phyloP scores from a whole-genome alignment of 2,329 filamentous ascomycete genomes.

The Ciborinia camelliae region DNA sequence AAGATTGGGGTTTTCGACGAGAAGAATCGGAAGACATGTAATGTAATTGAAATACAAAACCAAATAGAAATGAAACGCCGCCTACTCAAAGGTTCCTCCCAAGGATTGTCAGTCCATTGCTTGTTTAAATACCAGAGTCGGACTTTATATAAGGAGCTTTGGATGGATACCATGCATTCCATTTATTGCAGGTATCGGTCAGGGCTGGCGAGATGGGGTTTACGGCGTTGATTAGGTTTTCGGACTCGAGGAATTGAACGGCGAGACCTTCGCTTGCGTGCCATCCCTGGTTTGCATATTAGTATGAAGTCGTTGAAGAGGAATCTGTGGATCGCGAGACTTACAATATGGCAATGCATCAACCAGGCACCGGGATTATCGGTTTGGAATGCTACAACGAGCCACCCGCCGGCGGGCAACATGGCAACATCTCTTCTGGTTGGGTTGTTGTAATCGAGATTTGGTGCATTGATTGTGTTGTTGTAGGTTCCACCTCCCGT shows the following conservation, averaged over 20 bases:
- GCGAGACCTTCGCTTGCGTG: slow-evolving; percentile 15
- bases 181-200: slow-evolving; percentile 26
- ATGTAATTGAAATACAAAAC: not conserved
- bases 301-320: not conserved
- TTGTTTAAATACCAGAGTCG: slow-evolving; percentile 33
- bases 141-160: slow-evolving; percentile 25
- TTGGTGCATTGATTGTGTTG: not conserved
- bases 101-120: fast-evolving
- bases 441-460: slow-evolving; percentile 41
- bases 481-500: slow-evolving; percentile 25
- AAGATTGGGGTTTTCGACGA: not conserved
- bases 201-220: slow-evolving; percentile 24
- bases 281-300: slow-evolving; percentile 10
- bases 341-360: slow-evolving; percentile 30
- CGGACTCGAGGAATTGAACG: slow-evolving; percentile 13
- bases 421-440: slow-evolving; percentile 50
- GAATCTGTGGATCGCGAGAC: not conserved
- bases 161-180: slow-evolving; percentile 25
- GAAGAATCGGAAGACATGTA: not conserved
- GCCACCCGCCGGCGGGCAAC: slow-evolving; percentile 34
- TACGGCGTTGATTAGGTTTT: slow-evolving; percentile 12
- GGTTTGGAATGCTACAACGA: slow-evolving; percentile 25
- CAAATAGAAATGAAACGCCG: not conserved
- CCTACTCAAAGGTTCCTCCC: not conserved
- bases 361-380: slow-evolving; percentile 40